Conservation (phyloP, 2,329 filamentous ascomycete species). For the Colletotrichum plurivorum region DNA sequence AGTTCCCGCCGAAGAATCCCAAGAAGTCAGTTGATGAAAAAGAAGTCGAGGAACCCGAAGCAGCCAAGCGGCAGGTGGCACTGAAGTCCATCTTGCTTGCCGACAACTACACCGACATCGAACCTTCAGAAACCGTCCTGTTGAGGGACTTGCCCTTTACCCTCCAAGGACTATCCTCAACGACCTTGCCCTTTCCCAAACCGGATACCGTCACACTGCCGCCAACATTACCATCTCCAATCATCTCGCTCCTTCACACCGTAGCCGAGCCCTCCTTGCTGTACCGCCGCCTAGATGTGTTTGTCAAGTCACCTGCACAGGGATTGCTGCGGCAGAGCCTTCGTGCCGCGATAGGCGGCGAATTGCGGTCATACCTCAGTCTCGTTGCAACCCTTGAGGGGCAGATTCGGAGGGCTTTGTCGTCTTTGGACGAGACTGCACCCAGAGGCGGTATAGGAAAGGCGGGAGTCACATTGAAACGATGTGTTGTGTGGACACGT, state of each 20-base stretch:
- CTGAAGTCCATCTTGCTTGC: constrained; percentile 71
- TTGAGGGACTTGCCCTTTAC: constrained; percentile 91
- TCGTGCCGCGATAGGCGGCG: constrained; percentile 85
- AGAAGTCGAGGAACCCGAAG: constrained; percentile 46
- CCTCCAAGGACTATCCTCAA: constrained; percentile 90
- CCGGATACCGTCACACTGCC: constrained; percentile 82
- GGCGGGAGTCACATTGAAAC: constrained; percentile 91
- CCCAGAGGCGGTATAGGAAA: constrained; percentile 82
- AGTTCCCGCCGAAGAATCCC: constrained; percentile 57
- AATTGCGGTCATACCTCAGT: constrained; percentile 90
- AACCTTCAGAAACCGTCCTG: constrained; percentile 76
- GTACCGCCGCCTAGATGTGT: constrained; percentile 84
- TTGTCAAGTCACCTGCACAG: constrained; percentile 84
- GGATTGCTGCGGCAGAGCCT: constrained; percentile 94
- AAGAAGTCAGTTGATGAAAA: constrained; percentile 52
- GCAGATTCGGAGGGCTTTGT: constrained; percentile 87
- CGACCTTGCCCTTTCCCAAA: constrained; percentile 82
- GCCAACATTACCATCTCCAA: constrained; percentile 82
- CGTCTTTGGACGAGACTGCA: constrained; percentile 77
- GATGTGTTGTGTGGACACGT: constrained; percentile 96
- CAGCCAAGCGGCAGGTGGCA: constrained; percentile 63
- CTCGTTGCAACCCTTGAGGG: constrained; percentile 93
- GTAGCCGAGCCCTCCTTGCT: constrained; percentile 95
- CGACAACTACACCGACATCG: constrained; percentile 68
- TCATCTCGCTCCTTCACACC: constrained; percentile 89